Evolutionary conservation across 208 protist genomes (phyloP).

Genomic region (Leishmania mexicana): DNA sequence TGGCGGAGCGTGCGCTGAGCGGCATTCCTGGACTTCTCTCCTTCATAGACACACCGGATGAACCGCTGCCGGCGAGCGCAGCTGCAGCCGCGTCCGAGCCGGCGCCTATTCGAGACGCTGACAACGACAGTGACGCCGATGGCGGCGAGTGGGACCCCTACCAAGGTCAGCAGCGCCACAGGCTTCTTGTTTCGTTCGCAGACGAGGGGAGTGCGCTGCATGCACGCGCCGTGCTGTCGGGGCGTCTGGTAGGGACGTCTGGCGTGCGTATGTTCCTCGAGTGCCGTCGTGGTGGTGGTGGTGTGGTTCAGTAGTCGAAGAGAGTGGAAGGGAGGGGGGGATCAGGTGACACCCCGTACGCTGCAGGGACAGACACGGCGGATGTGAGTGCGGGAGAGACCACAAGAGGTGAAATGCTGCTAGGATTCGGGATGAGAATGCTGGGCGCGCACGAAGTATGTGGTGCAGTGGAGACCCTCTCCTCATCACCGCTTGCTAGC

Average conservation of each 20-base stretch:
- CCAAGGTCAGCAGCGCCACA: conserved; percentile 15
- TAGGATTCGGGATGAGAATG: neutral
- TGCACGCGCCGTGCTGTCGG: conserved; percentile 80
- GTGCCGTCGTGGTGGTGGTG: conserved; percentile 32
- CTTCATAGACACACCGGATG: conserved; percentile 42
- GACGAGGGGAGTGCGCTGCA: conserved; percentile 85
- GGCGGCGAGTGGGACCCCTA: conserved; percentile 8
- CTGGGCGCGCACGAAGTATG: neutral
- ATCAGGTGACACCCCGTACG: too few relatives aligned
- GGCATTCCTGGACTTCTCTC: conserved; percentile 72
- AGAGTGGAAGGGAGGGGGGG: neutral
- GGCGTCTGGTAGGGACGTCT: conserved; percentile 69
- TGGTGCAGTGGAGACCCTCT: neutral
- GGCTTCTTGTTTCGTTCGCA: conserved; percentile 66
- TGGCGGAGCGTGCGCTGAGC: conserved; percentile 63
- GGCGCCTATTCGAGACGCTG: conserved; percentile 30
- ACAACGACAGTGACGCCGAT: conserved; percentile 29
- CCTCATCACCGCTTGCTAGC: neutral
- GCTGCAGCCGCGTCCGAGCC: conserved; percentile 4
- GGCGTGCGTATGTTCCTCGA: conserved; percentile 84
- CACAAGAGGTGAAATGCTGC: neutral
- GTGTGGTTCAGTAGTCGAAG: neutral
- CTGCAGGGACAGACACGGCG: neutral
- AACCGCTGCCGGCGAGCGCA: conserved; percentile 9
- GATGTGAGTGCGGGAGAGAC: neutral